phyloP scores from a whole-genome alignment of 768 basidiomycete species.

The Leccinellum albellum region DNA sequence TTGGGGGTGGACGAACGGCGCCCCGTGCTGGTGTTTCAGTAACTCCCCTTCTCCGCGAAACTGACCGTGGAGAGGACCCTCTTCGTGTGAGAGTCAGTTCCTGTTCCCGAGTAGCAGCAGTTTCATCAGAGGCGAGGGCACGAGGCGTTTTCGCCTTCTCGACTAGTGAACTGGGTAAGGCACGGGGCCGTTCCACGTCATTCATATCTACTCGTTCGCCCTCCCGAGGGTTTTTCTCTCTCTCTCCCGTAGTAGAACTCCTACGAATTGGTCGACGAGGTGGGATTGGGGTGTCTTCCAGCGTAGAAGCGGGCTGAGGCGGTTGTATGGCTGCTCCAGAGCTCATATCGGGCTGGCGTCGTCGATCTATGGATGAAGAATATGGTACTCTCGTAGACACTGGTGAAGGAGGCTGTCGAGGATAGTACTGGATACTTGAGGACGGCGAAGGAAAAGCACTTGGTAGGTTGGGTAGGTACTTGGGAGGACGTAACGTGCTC shows the following conservation, averaged over 20 bases:
- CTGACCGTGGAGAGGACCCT: conserved; percentile 12
- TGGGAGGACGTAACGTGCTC: conserved; percentile 44
- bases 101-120: conserved; percentile 13
- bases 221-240: conserved; percentile 23
- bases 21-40: not conserved
- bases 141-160: conserved; percentile 17
- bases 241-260: conserved; percentile 26
- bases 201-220: conserved; percentile 20
- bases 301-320: conserved; percentile 26
- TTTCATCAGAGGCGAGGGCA: conserved; percentile 22
- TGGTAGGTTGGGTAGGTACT: conserved; percentile 26
- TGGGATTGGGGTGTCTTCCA: conserved; percentile 29
- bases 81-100: conserved; percentile 14
- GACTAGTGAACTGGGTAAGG: conserved; percentile 8
- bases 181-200: conserved; percentile 22
- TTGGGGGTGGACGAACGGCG: conserved; percentile 13
- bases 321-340: conserved; percentile 22
- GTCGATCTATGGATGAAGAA: conserved; percentile 24
- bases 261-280: conserved; percentile 27
- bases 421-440: conserved; percentile 35
- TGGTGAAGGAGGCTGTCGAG: conserved; percentile 37
- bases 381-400: conserved; percentile 27
- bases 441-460: conserved; percentile 33
- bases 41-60: conserved; percentile 18
- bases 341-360: conserved; percentile 22